These are phyloP conservation scores for Melanopsichium pennsylvanicum DNA, from an alignment of 1,284 basidiomycete genomes.

Conservation along the genomic window DNA sequence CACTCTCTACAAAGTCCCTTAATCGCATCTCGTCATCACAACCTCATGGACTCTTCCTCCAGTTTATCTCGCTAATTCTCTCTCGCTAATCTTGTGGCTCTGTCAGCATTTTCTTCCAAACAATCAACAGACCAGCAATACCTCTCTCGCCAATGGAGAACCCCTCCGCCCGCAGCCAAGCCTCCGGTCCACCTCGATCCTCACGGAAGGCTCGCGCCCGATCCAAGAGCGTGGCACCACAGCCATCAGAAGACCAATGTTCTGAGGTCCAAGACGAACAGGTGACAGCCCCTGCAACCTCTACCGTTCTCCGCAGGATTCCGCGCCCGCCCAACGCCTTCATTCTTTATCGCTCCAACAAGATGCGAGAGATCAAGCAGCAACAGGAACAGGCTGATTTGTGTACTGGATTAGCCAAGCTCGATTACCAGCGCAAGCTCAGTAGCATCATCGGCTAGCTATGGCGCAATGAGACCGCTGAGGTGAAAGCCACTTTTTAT, in stretches of 20 bases:
- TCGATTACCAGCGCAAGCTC: slow-evolving; percentile 35
- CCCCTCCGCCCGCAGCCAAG: too few relatives aligned
- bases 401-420: slow-evolving; percentile 19
- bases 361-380: slow-evolving; percentile 21
- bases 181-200: slow-evolving; percentile 3
- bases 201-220: slow-evolving; percentile 5
- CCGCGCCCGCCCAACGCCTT: slow-evolving; percentile 42
- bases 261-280: neutral
- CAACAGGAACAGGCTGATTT: neutral
- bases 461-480: slow-evolving; percentile 20
- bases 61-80: too few relatives aligned
- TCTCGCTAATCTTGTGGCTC: too few relatives aligned
- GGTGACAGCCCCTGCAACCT: neutral
- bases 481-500: slow-evolving; percentile 28
- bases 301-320: slow-evolving; percentile 25
- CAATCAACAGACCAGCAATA: too few relatives aligned
- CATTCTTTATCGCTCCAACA: slow-evolving; percentile 35
- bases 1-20: too few relatives aligned
- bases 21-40: too few relatives aligned
- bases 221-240: slow-evolving; percentile 10
- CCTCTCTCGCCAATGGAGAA: slow-evolving; percentile 3
- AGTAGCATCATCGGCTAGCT: slow-evolving; percentile 33
- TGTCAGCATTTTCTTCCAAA: too few relatives aligned
- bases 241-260: neutral
- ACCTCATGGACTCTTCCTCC: too few relatives aligned